phyloP scores from a whole-genome alignment of 169 alveolate species.

The Eimeria nieschulzi region DNA sequence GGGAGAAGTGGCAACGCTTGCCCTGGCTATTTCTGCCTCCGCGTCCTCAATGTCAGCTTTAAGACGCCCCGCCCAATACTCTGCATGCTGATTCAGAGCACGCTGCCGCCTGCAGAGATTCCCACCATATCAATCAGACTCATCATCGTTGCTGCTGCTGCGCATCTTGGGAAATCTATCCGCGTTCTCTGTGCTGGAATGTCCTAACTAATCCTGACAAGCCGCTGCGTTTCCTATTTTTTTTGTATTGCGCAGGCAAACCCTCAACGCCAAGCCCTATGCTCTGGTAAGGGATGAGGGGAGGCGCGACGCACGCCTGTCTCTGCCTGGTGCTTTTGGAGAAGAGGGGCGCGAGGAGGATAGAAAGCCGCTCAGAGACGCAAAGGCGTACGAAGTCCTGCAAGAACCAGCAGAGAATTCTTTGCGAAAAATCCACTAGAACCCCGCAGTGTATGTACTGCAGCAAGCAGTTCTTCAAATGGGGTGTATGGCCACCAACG shows the following conservation, averaged over 20 bases:
- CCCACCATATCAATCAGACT: neutral
- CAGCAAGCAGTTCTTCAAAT: too few species aligned
- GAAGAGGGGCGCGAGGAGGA: constrained; percentile 17
- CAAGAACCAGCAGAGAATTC: neutral
- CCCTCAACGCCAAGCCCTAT: constrained; percentile 7
- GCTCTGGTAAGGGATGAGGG: neutral
- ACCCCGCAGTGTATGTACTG: too few species aligned
- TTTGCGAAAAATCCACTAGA: too few species aligned
- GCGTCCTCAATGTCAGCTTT: constrained; percentile 63
- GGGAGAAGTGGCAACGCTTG: constrained; percentile 15
- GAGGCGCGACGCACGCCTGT: neutral
- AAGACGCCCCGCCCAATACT: constrained; percentile 71
- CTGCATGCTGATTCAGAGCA: constrained; percentile 44
- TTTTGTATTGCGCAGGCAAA: neutral
- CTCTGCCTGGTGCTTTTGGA: neutral
- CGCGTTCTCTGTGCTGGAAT: too few species aligned
- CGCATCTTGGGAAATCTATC: too few species aligned
- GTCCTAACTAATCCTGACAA: too few species aligned
- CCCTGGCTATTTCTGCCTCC: constrained; percentile 43
- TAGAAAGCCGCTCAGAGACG: constrained; percentile 19
- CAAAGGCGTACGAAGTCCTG: constrained; percentile 55
- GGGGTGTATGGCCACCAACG: too few species aligned
- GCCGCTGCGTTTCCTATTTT: too few species aligned
- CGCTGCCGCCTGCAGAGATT: constrained; percentile 17
- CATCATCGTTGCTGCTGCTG: too few species aligned